Conservation (phyloP, 257 asterid genomes). For the Orobanche coerulescens region DNA sequence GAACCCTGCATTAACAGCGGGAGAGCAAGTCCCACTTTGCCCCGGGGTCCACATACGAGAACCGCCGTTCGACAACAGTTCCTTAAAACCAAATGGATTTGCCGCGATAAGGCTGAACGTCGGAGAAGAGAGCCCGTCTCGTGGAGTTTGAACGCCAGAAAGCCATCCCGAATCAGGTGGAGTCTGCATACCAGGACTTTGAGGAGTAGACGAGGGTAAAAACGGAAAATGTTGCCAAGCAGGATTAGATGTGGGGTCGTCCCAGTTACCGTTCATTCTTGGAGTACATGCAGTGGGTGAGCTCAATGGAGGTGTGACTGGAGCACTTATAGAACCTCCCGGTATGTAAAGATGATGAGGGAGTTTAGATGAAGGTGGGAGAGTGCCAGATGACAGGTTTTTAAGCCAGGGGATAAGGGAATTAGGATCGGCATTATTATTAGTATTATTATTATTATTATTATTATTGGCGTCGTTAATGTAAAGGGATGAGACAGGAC, state of each 20-base stretch:
- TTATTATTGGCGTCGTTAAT: slow-evolving; percentile 36
- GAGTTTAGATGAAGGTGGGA: slow-evolving; percentile 52
- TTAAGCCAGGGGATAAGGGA: slow-evolving; percentile 97
- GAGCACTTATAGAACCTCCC: slow-evolving; percentile 93
- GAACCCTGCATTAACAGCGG: slow-evolving; percentile 57
- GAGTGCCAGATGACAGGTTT: slow-evolving; percentile 71
- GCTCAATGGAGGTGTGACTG: slow-evolving; percentile 93
- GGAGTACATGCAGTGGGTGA: slow-evolving; percentile 87
- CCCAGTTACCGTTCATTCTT: slow-evolving; percentile 65
- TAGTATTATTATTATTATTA: too few species aligned
- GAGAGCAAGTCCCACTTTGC: slow-evolving; percentile 96
- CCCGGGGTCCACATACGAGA: slow-evolving; percentile 98
- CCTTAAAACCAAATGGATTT: slow-evolving; percentile 68
- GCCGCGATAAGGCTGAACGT: slow-evolving; percentile 82
- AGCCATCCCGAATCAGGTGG: slow-evolving; percentile 92
- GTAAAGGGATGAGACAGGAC: slow-evolving; percentile 59
- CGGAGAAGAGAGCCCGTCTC: slow-evolving; percentile 79
- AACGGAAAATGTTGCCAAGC: slow-evolving; percentile 64
- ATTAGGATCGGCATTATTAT: slow-evolving; percentile 58
- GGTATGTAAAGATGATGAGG: slow-evolving; percentile 71
- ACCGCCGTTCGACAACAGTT: slow-evolving; percentile 74
- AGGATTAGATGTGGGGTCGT: slow-evolving; percentile 44
- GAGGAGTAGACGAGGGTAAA: slow-evolving; percentile 74
- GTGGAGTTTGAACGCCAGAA: slow-evolving; percentile 92
- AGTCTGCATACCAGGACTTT: slow-evolving; percentile 72